These are phyloP conservation scores for Cystobasidium sp. DNA, from an alignment of 1,284 basidiomycete genomes.

Conservation along the genomic window DNA sequence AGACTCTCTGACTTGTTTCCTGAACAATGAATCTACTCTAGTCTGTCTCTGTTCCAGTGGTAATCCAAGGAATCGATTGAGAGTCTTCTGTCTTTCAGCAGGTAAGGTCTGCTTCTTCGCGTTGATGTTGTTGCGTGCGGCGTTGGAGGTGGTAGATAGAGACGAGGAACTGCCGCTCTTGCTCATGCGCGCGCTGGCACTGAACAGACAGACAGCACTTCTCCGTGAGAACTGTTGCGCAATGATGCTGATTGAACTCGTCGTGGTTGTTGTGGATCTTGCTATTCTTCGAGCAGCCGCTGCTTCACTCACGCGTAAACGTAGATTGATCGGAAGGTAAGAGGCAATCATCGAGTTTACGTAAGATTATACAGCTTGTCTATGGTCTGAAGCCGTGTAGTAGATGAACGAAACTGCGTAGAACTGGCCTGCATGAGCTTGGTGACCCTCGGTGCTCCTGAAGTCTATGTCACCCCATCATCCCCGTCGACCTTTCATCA, in stretches of 20 bases:
- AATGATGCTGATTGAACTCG: background rate
- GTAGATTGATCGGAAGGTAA: slow-evolving; percentile 2
- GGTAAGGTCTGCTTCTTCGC: slow-evolving; percentile 18
- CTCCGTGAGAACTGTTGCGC: background rate
- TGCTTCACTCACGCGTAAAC: slow-evolving; percentile 12
- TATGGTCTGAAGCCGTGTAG: background rate
- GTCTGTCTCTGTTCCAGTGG: slow-evolving; percentile 40
- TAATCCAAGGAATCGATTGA: slow-evolving; percentile 39
- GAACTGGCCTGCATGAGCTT: no score
- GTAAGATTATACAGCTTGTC: background rate
- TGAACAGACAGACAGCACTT: background rate
- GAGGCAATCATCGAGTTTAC: background rate
- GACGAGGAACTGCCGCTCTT: slow-evolving; percentile 18
- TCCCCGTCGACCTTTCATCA: no score
- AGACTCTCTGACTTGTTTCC: slow-evolving; percentile 24
- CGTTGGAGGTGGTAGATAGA: background rate
- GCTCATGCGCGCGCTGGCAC: slow-evolving; percentile 22
- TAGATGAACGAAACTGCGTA: background rate
- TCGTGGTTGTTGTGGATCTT: background rate
- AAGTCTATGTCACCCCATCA: no score
- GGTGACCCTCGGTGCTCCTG: no score
- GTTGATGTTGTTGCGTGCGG: slow-evolving; percentile 3
- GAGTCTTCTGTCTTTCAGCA: slow-evolving; percentile 39
- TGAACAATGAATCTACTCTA: slow-evolving; percentile 35
- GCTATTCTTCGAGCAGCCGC: background rate